phyloP scores from a whole-genome alignment of 441 rosid species.

The Mallotus japonicus region DNA sequence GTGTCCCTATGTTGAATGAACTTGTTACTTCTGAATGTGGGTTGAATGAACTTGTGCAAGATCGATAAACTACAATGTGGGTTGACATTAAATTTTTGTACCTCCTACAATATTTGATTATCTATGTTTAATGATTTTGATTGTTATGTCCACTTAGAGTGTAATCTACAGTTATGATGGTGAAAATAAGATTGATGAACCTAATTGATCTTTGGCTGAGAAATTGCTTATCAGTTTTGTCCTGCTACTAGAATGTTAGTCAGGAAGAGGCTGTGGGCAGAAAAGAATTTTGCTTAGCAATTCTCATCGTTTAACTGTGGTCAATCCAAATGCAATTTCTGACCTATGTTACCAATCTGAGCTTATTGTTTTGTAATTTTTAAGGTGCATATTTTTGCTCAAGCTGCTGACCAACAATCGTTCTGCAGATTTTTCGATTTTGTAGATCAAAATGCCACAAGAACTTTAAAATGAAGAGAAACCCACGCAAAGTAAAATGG shows the following conservation, averaged over 20 bases:
- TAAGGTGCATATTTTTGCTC: neutral
- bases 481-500: slow-evolving; percentile 93
- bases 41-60: neutral
- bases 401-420: slow-evolving; percentile 7
- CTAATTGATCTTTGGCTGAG: neutral
- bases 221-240: neutral
- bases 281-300: neutral
- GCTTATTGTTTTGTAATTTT: neutral
- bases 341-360: neutral
- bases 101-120: too few species aligned
- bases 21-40: neutral
- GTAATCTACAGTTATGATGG: neutral
- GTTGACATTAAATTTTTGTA: neutral
- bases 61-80: neutral
- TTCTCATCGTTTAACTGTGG: neutral
- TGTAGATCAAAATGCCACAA: slow-evolving; percentile 95
- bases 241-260: neutral
- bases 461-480: slow-evolving; percentile 97
- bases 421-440: slow-evolving; percentile 73
- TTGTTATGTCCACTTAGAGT: neutral
- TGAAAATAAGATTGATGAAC: neutral
- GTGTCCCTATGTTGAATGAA: neutral
- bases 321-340: neutral
- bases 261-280: neutral
- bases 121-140: too few species aligned